Conservation (phyloP, 1,284 basidiomycete genomes). For the Melanopsichium pennsylvanicum region DNA sequence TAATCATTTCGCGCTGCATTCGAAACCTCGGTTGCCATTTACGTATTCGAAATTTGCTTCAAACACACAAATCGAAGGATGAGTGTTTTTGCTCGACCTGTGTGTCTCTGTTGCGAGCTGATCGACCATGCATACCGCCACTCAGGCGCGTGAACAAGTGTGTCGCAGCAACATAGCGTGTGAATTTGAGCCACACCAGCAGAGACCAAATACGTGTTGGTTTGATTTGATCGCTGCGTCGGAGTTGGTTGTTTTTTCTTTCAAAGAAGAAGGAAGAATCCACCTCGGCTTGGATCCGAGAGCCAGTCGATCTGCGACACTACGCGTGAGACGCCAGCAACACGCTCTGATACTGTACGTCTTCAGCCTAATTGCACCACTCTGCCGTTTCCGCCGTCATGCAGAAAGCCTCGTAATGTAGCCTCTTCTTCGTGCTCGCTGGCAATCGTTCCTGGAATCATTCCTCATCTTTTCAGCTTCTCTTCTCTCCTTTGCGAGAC, state of each 20-base stretch:
- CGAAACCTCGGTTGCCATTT: no score
- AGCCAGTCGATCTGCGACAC: conserved; percentile 6
- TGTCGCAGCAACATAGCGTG: no score
- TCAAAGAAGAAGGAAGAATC: conserved; percentile 23
- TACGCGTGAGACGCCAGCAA: no score
- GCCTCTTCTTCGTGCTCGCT: no score
- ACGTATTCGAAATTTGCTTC: no score
- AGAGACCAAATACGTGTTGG: conserved; percentile 9
- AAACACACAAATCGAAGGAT: no score
- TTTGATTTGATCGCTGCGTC: conserved; percentile 2
- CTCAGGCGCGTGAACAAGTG: conserved; percentile 3
- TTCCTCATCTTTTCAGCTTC: neutral
- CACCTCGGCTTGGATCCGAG: conserved; percentile 1
- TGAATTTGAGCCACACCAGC: no score
- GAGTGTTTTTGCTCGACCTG: no score
- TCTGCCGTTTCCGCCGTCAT: no score
- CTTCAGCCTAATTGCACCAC: no score
- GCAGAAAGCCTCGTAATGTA: neutral
- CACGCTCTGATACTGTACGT: no score
- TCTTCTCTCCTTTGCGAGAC: neutral
- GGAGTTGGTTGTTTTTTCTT: conserved; percentile 10
- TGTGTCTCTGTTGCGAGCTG: neutral
- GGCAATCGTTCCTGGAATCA: neutral
- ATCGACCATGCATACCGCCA: conserved; percentile 6
- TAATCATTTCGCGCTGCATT: no score